Evolutionary conservation across 306 rosid genomes (phyloP).

Genomic region (Fagus crenata): DNA sequence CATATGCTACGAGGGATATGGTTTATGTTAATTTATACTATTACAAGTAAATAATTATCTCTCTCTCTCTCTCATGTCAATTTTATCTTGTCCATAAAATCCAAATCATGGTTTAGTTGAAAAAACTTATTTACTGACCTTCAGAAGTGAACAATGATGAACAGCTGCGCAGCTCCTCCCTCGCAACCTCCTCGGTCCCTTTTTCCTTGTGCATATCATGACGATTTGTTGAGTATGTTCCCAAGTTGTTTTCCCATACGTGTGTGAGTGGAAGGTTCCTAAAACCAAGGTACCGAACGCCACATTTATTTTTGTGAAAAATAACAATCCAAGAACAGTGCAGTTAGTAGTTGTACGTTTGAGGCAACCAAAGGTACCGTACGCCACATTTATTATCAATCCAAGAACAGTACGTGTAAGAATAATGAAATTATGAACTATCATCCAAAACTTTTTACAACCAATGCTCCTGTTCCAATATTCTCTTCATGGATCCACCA

Average conservation of each 20-base stretch:
- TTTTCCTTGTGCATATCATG: background rate
- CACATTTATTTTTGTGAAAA: background rate
- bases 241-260: background rate
- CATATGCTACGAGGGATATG: too few species aligned
- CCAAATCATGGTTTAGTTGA: too few species aligned
- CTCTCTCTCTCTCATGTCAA: too few species aligned
- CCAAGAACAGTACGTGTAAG: background rate
- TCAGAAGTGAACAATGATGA: background rate
- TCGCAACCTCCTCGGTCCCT: background rate
- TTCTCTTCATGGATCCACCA: background rate
- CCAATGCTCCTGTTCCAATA: background rate
- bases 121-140: too few species aligned
- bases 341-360: background rate
- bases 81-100: too few species aligned
- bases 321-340: background rate
- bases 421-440: background rate
- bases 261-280: conserved; percentile 15
- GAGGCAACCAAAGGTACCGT: too few species aligned
- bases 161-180: background rate
- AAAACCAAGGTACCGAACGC: background rate
- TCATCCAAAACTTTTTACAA: background rate
- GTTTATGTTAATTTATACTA: too few species aligned
- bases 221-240: background rate
- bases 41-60: too few species aligned
- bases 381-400: background rate